Evolutionary conservation across 2,329 filamentous ascomycete genomes (phyloP).

Genomic region (Pseudocercospora ulei): DNA sequence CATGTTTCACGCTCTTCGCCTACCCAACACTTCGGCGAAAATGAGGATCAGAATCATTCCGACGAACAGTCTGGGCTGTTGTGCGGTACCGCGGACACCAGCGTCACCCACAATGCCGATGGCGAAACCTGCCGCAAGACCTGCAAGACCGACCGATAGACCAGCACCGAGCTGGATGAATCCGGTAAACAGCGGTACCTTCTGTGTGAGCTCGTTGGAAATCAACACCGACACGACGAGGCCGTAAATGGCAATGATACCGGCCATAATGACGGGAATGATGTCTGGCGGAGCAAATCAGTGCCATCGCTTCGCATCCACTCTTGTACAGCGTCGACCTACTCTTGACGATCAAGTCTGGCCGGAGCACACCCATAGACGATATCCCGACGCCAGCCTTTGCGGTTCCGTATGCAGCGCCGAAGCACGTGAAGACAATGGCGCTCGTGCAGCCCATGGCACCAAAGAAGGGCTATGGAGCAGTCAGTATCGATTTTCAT

Average conservation of each 20-base stretch:
- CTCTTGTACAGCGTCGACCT: constrained; percentile 46
- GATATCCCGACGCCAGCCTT: constrained; percentile 99
- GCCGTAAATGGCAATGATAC: constrained; percentile 97
- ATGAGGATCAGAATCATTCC: constrained; percentile 99
- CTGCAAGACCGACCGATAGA: constrained; percentile 41
- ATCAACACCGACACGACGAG: constrained; percentile 48
- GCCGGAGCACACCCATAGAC: constrained; percentile 94
- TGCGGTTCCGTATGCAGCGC: constrained; percentile 95
- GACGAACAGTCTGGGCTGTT: constrained; percentile 79
- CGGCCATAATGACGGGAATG: constrained; percentile 99
- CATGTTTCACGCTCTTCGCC: constrained; percentile 32
- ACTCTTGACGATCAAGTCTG: constrained; percentile 99
- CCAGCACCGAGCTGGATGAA: constrained; percentile 48
- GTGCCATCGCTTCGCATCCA: constrained; percentile 3
- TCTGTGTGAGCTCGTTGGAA: constrained; percentile 45
- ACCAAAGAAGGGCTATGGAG: constrained; percentile 73
- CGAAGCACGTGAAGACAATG: constrained; percentile 93
- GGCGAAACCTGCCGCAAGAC: constrained; percentile 39
- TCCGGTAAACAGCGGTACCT: constrained; percentile 42
- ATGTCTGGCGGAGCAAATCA: constrained; percentile 57
- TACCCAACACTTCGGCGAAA: constrained; percentile 98
- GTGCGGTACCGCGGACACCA: constrained; percentile 76
- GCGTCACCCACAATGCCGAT: constrained; percentile 60
- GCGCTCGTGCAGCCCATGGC: constrained; percentile 92
- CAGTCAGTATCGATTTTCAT: constrained; percentile 14